Conservation (phyloP, 768 basidiomycete genomes). For the Crassisporium funariophilum region DNA sequence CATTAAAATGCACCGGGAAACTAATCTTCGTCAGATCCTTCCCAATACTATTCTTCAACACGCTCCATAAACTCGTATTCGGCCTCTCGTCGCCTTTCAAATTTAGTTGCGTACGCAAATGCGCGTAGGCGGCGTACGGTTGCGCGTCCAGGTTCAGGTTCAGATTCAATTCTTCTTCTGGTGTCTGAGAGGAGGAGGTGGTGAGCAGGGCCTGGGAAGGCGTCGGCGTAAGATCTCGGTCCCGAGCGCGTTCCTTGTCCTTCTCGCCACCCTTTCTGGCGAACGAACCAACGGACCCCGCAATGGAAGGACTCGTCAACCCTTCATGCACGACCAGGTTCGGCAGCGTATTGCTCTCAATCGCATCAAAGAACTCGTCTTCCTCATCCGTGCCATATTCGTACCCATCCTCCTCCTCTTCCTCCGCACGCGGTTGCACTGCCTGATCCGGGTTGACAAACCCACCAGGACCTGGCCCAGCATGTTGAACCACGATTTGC, state of each 20-base stretch:
- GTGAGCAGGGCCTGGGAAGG: too few species aligned
- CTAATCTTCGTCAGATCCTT: constrained; percentile 96
- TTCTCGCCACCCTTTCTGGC: constrained; percentile 1
- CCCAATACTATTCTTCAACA: constrained; percentile 92
- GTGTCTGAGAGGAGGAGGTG: too few species aligned
- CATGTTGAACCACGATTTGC: too few species aligned
- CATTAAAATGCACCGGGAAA: constrained; percentile 93
- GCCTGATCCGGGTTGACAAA: too few species aligned
- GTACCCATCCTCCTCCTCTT: constrained; percentile 8
- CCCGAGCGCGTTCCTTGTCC: neutral
- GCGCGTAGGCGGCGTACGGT: constrained; percentile 68
- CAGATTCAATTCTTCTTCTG: constrained; percentile 5
- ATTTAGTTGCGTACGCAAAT: constrained; percentile 60
- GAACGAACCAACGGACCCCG: constrained; percentile 26
- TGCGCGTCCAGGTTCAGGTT: constrained; percentile 23
- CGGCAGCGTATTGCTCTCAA: constrained; percentile 79
- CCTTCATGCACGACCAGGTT: constrained; percentile 71
- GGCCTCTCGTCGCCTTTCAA: constrained; percentile 77
- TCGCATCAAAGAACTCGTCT: constrained; percentile 98
- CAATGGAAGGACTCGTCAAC: constrained; percentile 46
- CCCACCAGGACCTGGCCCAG: too few species aligned
- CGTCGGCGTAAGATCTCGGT: too few species aligned
- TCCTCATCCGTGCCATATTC: constrained; percentile 70
- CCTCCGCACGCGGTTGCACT: too few species aligned
- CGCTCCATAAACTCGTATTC: constrained; percentile 90